A percentile compares a stretch with the other conserved stretches of the same genome.
These are phyloP conservation scores for Chrysanthemum seticuspe DNA, from an alignment of 129 eudicot genomes.

Conservation along the genomic window DNA sequence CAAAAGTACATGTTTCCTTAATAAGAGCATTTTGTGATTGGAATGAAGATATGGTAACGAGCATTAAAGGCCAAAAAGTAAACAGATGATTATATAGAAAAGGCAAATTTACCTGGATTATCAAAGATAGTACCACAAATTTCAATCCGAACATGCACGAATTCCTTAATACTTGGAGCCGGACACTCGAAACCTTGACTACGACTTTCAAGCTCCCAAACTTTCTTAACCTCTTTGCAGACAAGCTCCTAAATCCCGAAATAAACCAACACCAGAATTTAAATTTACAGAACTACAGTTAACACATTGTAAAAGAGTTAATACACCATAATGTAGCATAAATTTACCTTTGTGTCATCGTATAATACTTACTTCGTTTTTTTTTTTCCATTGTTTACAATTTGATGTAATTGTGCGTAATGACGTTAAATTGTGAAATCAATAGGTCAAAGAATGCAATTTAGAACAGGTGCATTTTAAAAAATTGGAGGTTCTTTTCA, in stretches of 20 bases:
- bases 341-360: too few relatives aligned
- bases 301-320: background rate
- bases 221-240: conserved; percentile 24
- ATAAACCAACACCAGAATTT: conserved; percentile 3
- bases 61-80: background rate
- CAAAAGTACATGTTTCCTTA: background rate
- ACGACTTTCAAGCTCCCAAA: conserved; percentile 24
- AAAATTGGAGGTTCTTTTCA: too few relatives aligned
- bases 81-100: conserved; percentile 1
- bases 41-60: too few relatives aligned
- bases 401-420: too few relatives aligned
- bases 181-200: conserved; percentile 16
- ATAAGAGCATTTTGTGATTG: background rate
- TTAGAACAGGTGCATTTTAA: too few relatives aligned
- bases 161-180: conserved; percentile 50
- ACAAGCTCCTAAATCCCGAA: conserved; percentile 40
- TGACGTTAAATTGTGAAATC: too few relatives aligned
- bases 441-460: too few relatives aligned
- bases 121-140: conserved; percentile 79
- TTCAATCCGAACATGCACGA: conserved; percentile 74
- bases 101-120: conserved; percentile 57
- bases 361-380: too few relatives aligned
- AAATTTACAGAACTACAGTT: conserved; percentile 9
- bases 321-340: too few relatives aligned
- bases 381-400: too few relatives aligned